Percentiles rank a stretch among this genome's conserved stretches.
Evolutionary conservation across 176 grass and related monocot genomes (phyloP).

Genomic region (Triticum aestivum): DNA sequence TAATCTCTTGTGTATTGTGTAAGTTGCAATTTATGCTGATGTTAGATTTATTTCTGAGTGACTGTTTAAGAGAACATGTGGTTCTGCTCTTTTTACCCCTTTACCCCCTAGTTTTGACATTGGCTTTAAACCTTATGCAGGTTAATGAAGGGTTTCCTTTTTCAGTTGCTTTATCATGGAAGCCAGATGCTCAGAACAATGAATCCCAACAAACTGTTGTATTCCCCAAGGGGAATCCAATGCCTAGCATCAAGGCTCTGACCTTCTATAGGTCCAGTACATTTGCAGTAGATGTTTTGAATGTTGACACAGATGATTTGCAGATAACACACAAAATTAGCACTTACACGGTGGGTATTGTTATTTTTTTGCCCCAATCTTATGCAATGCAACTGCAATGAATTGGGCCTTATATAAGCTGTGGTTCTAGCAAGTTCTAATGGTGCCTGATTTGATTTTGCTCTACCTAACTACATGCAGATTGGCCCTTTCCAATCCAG

Average conservation of each 20-base stretch:
- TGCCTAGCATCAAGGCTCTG: conserved; percentile 75
- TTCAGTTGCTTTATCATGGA: conserved; percentile 84
- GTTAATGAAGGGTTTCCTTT: conserved; percentile 82
- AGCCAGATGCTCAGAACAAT: conserved; percentile 53
- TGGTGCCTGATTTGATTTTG: neutral
- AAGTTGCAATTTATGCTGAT: neutral
- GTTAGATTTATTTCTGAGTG: neutral
- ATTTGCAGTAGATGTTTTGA: conserved; percentile 68
- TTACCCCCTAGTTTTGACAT: neutral
- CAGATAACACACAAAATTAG: conserved; percentile 67
- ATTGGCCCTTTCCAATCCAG: conserved; percentile 77
- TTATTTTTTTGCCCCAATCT: neutral
- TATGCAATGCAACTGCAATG: neutral
- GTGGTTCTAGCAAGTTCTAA: neutral
- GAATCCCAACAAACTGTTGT: conserved; percentile 63
- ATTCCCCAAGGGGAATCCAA: conserved; percentile 72
- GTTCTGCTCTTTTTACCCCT: neutral
- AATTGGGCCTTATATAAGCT: neutral
- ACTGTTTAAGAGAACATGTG: neutral
- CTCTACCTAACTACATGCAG: conserved; percentile 23
- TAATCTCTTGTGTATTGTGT: neutral
- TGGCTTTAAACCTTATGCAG: conserved; percentile 38
- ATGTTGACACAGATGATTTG: conserved; percentile 48
- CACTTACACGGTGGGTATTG: conserved; percentile 61
- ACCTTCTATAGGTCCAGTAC: conserved; percentile 67